Base-by-base conservation (phyloP, 163 green algal genomes). In the Scenedesmus sp. region DNA sequence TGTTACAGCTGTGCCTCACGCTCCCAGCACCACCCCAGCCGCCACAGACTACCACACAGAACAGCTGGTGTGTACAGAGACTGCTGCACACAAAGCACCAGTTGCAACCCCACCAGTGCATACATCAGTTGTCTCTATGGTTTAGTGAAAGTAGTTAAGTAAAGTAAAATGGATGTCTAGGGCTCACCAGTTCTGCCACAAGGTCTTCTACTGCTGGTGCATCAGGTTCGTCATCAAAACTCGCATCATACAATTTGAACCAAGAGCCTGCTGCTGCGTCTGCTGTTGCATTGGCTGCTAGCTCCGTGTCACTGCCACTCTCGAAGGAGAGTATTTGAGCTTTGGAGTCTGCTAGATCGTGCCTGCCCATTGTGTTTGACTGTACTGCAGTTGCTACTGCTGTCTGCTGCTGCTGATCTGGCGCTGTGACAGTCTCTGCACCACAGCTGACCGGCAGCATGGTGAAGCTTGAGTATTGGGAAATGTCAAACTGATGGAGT, bases 191-290 rank as follows among this genome's bases (percentile, higher is more conserved):
- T 15, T 86, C 18, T 26, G 52, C 15, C 16, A 86, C 81, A 4
- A 86, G 16, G 55, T 62, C 81, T 34, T 86, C 81, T 13, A 86
- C 81, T 79, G 70, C 70, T 52, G 70, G 52, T 1, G 81, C 81
- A 34, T 60, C 81, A n/a, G 81, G 52, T 54, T 79, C 81, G 16
- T 60, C 81, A 18, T 60, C 34, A 2, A 59, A 3, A 54, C 54
- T 26, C 2, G 77, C 77, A n/a, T 59, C 46, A 62, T 57, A 85
- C 2, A 57, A 60, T 34, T 4, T 85, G 4, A 59, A 57, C 77
- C 46, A 57, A 15, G 18, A 8, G 13, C 77, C 46, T 60, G 77
- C 46, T 85, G 77, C 77, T 59, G 46, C 10, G 46, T 59, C 13
- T 23, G 79, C 52, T 86, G 46, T 4, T 62, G 54, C 54, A 15